phyloP scores from a whole-genome alignment of 345 rosid species.

The Gossypium herbaceum region DNA sequence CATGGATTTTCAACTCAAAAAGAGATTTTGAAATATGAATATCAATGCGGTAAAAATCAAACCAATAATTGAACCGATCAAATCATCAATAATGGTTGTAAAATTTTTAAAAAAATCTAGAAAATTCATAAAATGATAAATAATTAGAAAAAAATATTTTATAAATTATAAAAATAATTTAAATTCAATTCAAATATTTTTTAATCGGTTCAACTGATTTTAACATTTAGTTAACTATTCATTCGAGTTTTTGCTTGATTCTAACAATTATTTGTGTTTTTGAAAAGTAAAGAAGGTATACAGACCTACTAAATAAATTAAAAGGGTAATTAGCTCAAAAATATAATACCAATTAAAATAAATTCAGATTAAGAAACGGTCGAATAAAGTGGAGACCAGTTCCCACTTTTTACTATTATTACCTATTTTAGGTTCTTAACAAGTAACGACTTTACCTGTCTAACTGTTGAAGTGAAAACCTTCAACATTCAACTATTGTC shows the following conservation, averaged over 20 bases:
- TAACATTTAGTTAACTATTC: too few species aligned
- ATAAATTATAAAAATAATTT: too few species aligned
- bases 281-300: neutral
- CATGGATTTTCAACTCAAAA: neutral
- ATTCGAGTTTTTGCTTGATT: too few species aligned
- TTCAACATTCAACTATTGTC: conserved; percentile 10
- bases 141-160: too few species aligned
- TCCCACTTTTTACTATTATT: conserved; percentile 25
- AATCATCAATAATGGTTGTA: too few species aligned
- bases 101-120: too few species aligned
- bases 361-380: conserved; percentile 28
- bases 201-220: too few species aligned
- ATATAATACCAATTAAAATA: neutral
- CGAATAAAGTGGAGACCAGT: conserved; percentile 46
- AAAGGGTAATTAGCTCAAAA: neutral
- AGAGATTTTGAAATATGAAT: neutral
- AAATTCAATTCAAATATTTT: too few species aligned
- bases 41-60: too few species aligned
- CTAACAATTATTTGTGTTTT: neutral
- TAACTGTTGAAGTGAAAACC: conserved; percentile 24
- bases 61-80: too few species aligned
- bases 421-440: conserved; percentile 25
- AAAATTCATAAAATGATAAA: too few species aligned
- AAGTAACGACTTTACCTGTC: conserved; percentile 70
- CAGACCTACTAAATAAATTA: neutral